Conservation (phyloP, 1,139 yeast genomes). For the Candida gigantensis region DNA sequence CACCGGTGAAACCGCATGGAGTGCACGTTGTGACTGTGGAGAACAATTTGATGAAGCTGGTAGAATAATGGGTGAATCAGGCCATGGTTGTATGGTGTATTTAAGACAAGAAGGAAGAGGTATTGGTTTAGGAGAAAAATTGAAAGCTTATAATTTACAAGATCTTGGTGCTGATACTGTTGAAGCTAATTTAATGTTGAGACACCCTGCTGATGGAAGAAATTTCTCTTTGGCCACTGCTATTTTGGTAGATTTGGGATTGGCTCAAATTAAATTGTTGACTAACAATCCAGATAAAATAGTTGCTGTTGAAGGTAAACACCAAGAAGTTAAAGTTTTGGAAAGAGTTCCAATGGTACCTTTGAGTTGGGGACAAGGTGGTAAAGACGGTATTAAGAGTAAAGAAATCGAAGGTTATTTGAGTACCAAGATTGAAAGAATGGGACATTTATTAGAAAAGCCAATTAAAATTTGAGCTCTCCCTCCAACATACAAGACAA, state of each 20-base stretch:
- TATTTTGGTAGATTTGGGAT: slow-evolving; percentile 79
- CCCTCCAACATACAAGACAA: too few relatives aligned
- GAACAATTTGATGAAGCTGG: slow-evolving; percentile 99
- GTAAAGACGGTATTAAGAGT: slow-evolving; percentile 63
- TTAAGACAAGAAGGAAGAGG: slow-evolving; percentile 98
- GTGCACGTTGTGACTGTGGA: slow-evolving; percentile 98
- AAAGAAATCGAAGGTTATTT: slow-evolving; percentile 90
- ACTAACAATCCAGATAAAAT: slow-evolving; percentile 98
- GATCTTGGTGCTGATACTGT: slow-evolving; percentile 99
- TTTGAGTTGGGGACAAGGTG: slow-evolving; percentile 70
- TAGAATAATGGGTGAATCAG: slow-evolving; percentile 78
- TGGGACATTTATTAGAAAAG: slow-evolving; percentile 75
- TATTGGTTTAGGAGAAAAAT: slow-evolving; percentile 93
- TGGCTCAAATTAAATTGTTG: slow-evolving; percentile 68
- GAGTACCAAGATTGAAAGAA: slow-evolving; percentile 89
- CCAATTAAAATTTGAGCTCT: slow-evolving; percentile 16
- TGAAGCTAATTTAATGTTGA: slow-evolving; percentile 85
- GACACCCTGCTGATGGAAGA: slow-evolving; percentile 97
- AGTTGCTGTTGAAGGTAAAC: slow-evolving; percentile 86
- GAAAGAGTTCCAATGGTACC: slow-evolving; percentile 98
- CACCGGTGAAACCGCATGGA: slow-evolving; percentile 99
- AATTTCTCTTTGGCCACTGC: slow-evolving; percentile 93
- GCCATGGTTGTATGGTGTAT: slow-evolving; percentile 93
- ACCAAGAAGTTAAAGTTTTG: slow-evolving; percentile 66
- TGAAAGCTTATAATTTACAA: slow-evolving; percentile 95